Conservation (phyloP, 495 filamentous ascomycete genomes). For the Chaetomium cochliodes region DNA sequence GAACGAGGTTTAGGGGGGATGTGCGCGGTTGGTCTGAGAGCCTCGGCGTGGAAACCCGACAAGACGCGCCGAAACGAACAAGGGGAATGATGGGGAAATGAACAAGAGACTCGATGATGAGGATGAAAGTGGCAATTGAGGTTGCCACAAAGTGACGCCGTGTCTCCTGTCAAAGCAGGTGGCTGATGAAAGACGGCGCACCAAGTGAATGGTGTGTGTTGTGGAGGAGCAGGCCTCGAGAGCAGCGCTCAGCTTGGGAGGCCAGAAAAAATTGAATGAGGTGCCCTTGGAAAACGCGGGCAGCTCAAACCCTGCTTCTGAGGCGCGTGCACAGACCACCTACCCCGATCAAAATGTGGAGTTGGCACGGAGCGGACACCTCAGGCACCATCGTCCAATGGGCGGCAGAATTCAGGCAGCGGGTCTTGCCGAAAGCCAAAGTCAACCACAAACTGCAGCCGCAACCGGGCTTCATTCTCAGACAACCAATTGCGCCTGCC, state of each 20-base stretch:
- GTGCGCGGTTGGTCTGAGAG: conserved; percentile 16
- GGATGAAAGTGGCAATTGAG: conserved; percentile 14
- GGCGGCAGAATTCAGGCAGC: not conserved
- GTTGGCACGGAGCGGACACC: not conserved
- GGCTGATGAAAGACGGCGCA: conserved; percentile 22
- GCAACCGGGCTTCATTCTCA: not conserved
- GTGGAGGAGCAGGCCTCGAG: conserved; percentile 3
- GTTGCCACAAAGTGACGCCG: conserved; percentile 8
- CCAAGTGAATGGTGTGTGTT: conserved; percentile 17
- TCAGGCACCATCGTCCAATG: conserved; percentile 4
- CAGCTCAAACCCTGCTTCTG: conserved; percentile 20
- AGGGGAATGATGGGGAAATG: conserved; percentile 1
- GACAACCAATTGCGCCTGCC: too few relatives aligned
- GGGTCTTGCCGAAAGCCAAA: conserved; percentile 9
- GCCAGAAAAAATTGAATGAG: conserved; percentile 20
- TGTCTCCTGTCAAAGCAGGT: conserved; percentile 17
- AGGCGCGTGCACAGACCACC: conserved; percentile 23
- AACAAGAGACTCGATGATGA: conserved; percentile 16
- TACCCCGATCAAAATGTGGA: conserved; percentile 16
- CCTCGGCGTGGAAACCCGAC: conserved; percentile 19
- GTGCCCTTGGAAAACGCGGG: conserved; percentile 15
- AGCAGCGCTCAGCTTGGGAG: conserved; percentile 7
- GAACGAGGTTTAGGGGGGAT: conserved; percentile 11
- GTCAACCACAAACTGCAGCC: not conserved
- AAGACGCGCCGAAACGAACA: conserved; percentile 23